Conservation (phyloP, 352 stramenopile genomes). For the Thalassiosira mediterranea region DNA sequence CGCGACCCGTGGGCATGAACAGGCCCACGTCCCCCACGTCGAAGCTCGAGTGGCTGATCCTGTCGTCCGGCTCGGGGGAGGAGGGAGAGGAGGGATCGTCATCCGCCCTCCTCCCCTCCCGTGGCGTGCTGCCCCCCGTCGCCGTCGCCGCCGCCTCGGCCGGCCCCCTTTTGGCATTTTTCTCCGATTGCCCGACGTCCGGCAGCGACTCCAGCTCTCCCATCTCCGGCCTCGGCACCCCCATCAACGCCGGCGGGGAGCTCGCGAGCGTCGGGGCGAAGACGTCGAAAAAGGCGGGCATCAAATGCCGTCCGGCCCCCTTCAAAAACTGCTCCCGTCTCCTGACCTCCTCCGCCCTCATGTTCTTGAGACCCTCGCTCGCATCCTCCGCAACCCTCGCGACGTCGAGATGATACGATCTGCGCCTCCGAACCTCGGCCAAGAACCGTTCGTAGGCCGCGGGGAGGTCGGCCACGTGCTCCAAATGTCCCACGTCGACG, state of each 20-base stretch:
- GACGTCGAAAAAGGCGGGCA: slow-evolving; percentile 82
- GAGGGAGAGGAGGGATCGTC: not conserved
- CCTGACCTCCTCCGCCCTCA: slow-evolving; percentile 74
- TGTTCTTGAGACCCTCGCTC: slow-evolving; percentile 63
- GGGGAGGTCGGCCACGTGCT: slow-evolving; percentile 70
- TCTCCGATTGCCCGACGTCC: slow-evolving; percentile 68
- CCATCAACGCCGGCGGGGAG: slow-evolving; percentile 66
- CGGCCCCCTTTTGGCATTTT: too few species aligned
- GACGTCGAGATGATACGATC: slow-evolving; percentile 69
- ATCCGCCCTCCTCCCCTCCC: not conserved
- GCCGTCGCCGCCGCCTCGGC: not conserved
- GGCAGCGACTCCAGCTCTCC: slow-evolving; percentile 71
- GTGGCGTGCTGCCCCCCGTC: not conserved
- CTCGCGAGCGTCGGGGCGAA: slow-evolving; percentile 77
- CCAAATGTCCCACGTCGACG: slow-evolving; percentile 74
- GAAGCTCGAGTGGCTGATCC: slow-evolving; percentile 82
- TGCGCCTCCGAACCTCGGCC: slow-evolving; percentile 57
- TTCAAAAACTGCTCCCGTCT: slow-evolving; percentile 75
- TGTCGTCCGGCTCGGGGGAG: slow-evolving; percentile 42
- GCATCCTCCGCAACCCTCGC: slow-evolving; percentile 59
- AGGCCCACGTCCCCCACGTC: slow-evolving; percentile 74
- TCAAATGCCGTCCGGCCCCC: slow-evolving; percentile 72
- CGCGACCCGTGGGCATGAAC: slow-evolving; percentile 77
- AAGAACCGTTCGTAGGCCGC: slow-evolving; percentile 73
- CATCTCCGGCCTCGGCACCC: slow-evolving; percentile 37